Evolutionary conservation across 352 stramenopile species (phyloP), one percentile per base, ranked within the genome.

Genomic region (Phytophthora tentaculata): DNA sequence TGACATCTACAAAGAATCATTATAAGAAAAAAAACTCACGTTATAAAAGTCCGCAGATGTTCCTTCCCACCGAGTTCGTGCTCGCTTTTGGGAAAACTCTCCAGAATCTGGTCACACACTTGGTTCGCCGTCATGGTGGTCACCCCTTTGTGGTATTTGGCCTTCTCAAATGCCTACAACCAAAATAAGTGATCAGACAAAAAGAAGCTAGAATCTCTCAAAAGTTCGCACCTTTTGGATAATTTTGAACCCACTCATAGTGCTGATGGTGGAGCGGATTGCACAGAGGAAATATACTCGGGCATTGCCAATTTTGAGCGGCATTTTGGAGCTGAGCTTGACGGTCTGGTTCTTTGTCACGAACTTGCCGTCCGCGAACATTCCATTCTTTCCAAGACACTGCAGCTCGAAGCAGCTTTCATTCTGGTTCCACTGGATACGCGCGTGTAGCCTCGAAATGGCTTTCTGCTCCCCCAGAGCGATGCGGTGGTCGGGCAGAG

Each of bases 181-280:
- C 23, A 48, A 12, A 56, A 49, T 56, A 54, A 16, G 26, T 19
- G 48, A 41, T 43, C 14, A 37, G 55, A 56, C 29, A 52, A 29
- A 22, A 48, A 45, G 39, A 56, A 74, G 14, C 9, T 41, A n/a
- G 19, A 44, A 6, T 52, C 51, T 43, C 14, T 44, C 23, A 29
- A 47, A 52, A 56, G 0, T 19, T 43, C 47, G 7, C n/a, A 90
- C 83, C 68, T 83, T 84, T 52, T 94, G 87, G 51, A 95, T 79
- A 49, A 95, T 76, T 55, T 94, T 94, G 68, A 79, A 88, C 28
- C 86, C 88, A 66, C 84, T 91, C 88, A 95, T 91, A 12, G 87
- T 90, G 55, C 86, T 91, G 64, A 85, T 89, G 4, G 79, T 79
- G 24, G 86, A 92, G 35, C 87, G 86, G 23, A 94, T 75, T 17